Conservation (phyloP, 1,139 yeast genomes). For the Kodamaea suecica region DNA sequence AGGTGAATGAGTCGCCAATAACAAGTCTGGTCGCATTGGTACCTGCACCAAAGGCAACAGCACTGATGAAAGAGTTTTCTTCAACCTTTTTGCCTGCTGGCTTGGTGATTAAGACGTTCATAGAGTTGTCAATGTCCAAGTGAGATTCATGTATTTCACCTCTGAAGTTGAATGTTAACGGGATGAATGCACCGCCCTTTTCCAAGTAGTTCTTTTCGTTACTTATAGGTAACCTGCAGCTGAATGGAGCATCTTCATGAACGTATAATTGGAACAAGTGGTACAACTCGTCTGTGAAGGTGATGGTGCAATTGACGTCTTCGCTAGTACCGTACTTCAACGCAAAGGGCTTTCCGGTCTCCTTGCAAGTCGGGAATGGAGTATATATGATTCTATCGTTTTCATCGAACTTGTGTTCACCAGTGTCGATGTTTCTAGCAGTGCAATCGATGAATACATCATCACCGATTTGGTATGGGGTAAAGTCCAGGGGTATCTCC, state of each 20-base stretch:
- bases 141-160: slow-evolving; percentile 70
- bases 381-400: slow-evolving; percentile 56
- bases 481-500: slow-evolving; percentile 35
- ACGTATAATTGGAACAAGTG: slow-evolving; percentile 72
- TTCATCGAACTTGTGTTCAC: slow-evolving; percentile 69
- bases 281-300: slow-evolving; percentile 62
- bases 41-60: slow-evolving; percentile 63
- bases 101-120: slow-evolving; percentile 54
- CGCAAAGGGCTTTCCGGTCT: slow-evolving; percentile 57
- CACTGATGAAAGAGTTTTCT: slow-evolving; percentile 47
- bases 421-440: slow-evolving; percentile 64
- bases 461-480: slow-evolving; percentile 43
- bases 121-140: slow-evolving; percentile 58
- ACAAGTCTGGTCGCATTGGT: slow-evolving; percentile 58
- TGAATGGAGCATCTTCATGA: slow-evolving; percentile 75
- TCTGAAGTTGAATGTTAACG: slow-evolving; percentile 62
- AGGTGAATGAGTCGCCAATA: slow-evolving; percentile 61
- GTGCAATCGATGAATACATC: slow-evolving; percentile 58
- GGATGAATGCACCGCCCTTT: slow-evolving; percentile 53
- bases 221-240: slow-evolving; percentile 60
- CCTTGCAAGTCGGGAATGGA: slow-evolving; percentile 61
- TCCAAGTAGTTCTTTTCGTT: slow-evolving; percentile 41
- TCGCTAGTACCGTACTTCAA: slow-evolving; percentile 53
- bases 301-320: slow-evolving; percentile 59
- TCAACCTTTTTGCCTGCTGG: slow-evolving; percentile 28